Percentiles rank a stretch among this genome's conserved stretches.
phyloP scores from a whole-genome alignment of 2,329 filamentous ascomycete species.

The Dactylellina sp. region DNA sequence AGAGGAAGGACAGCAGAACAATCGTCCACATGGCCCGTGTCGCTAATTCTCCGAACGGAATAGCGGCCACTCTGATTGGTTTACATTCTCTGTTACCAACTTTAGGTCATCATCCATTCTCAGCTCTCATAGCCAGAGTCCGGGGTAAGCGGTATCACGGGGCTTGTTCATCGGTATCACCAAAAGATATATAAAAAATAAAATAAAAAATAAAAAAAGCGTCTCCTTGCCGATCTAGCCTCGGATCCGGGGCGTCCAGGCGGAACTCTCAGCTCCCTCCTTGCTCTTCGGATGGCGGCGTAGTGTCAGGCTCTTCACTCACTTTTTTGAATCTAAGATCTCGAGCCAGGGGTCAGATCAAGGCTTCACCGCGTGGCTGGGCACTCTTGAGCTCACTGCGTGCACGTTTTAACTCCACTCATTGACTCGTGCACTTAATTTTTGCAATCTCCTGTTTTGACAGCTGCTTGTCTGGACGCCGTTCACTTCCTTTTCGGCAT shows the following conservation, averaged over 20 bases:
- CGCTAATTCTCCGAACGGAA: conserved; percentile 39
- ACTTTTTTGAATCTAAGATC: too few species aligned
- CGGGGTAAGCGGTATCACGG: conserved; percentile 40
- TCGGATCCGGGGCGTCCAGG: conserved; percentile 2
- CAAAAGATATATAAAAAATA: background rate
- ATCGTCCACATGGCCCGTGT: conserved; percentile 38
- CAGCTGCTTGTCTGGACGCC: background rate
- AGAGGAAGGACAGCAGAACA: conserved; percentile 24
- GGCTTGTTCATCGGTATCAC: conserved; percentile 25
- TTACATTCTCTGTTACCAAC: background rate
- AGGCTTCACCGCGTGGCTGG: too few species aligned
- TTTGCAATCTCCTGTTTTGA: too few species aligned
- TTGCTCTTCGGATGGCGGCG: too few species aligned
- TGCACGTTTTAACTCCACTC: too few species aligned
- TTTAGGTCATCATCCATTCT: background rate
- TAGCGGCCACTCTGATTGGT: conserved; percentile 24
- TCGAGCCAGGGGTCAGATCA: too few species aligned
- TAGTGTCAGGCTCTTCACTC: too few species aligned
- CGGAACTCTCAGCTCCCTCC: conserved; percentile 13
- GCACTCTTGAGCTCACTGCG: too few species aligned
- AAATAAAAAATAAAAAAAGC: too few species aligned
- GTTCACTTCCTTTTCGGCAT: background rate
- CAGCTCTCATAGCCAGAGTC: conserved; percentile 28
- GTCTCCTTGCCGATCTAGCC: background rate
- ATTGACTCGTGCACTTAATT: too few species aligned